Evolutionary conservation across 2,329 filamentous ascomycete genomes (phyloP).

Genomic region (Ascocoryne sarcoides): DNA sequence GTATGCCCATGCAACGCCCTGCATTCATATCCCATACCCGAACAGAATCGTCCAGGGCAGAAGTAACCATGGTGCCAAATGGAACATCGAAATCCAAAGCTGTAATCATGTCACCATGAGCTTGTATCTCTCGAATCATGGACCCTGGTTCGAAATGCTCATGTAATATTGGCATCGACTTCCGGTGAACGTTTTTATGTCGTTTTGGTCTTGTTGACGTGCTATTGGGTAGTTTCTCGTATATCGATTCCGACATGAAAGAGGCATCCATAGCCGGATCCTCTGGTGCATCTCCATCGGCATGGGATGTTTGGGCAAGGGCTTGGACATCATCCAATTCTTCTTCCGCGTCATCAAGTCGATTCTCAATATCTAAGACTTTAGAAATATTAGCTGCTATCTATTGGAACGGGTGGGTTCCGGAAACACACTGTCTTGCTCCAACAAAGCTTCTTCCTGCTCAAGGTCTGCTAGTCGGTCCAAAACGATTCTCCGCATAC

Average conservation of each 20-base stretch:
- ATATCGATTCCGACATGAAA: constrained; percentile 98
- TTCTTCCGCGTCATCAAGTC: constrained; percentile 53
- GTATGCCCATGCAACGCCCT: constrained; percentile 79
- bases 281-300: constrained; percentile 39
- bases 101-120: constrained; percentile 81
- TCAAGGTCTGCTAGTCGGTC: constrained; percentile 80
- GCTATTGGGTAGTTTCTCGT: constrained; percentile 71
- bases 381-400: constrained; percentile 10
- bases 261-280: constrained; percentile 38
- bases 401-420: neutral
- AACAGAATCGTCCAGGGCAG: constrained; percentile 86
- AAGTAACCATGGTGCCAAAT: constrained; percentile 89
- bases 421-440: constrained; percentile 66
- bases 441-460: constrained; percentile 80
- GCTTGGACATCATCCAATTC: constrained; percentile 50
- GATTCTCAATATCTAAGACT: constrained; percentile 55
- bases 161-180: constrained; percentile 90
- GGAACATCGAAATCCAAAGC: constrained; percentile 95
- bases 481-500: constrained; percentile 85
- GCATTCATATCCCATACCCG: constrained; percentile 95
- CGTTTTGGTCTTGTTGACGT: constrained; percentile 44
- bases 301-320: constrained; percentile 42
- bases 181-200: constrained; percentile 53
- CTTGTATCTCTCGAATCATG: constrained; percentile 77
- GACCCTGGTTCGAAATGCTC: constrained; percentile 90